phyloP scores from a whole-genome alignment of 2,329 filamentous ascomycete species.

The Epichloe glyceriae region DNA sequence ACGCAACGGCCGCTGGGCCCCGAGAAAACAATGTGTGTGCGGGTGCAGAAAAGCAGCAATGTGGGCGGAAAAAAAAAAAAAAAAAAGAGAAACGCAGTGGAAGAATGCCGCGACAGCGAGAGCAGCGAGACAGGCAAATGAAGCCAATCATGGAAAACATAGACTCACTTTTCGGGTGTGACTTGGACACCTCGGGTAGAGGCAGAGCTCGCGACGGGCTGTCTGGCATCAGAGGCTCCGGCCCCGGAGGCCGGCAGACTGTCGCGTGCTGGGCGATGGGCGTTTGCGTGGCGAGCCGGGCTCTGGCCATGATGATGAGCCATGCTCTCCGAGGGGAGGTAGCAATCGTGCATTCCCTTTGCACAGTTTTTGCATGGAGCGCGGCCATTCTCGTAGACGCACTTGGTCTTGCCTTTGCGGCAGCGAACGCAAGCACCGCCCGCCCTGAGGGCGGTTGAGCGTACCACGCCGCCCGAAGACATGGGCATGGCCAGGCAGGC shows the following conservation, averaged over 20 bases:
- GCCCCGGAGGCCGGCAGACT: slow-evolving; percentile 39
- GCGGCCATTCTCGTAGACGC: slow-evolving; percentile 48
- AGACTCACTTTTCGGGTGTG: slow-evolving; percentile 42
- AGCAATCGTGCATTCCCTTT: slow-evolving; percentile 52
- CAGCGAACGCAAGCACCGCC: slow-evolving; percentile 50
- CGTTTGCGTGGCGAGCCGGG: slow-evolving; percentile 34
- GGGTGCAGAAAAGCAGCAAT: neutral
- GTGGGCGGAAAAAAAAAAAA: neutral
- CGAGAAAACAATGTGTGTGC: neutral
- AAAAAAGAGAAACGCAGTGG: slow-evolving; percentile 4
- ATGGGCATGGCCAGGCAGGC: slow-evolving; percentile 16
- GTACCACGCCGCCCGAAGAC: slow-evolving; percentile 34
- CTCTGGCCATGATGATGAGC: slow-evolving; percentile 47
- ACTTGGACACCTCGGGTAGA: slow-evolving; percentile 34
- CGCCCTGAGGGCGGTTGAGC: slow-evolving; percentile 46
- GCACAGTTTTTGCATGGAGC: slow-evolving; percentile 52
- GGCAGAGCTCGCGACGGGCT: slow-evolving; percentile 27
- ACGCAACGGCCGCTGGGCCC: slow-evolving; percentile 2
- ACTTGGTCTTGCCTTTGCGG: slow-evolving; percentile 52
- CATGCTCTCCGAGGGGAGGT: slow-evolving; percentile 47
- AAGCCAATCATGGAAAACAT: neutral
- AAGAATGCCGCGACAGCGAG: too few species aligned
- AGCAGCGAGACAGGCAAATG: neutral
- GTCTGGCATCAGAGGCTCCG: slow-evolving; percentile 32
- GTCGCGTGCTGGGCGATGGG: slow-evolving; percentile 40